phyloP scores from a whole-genome alignment of 352 stramenopile species.

The Phytophthora fragariaefolia region DNA sequence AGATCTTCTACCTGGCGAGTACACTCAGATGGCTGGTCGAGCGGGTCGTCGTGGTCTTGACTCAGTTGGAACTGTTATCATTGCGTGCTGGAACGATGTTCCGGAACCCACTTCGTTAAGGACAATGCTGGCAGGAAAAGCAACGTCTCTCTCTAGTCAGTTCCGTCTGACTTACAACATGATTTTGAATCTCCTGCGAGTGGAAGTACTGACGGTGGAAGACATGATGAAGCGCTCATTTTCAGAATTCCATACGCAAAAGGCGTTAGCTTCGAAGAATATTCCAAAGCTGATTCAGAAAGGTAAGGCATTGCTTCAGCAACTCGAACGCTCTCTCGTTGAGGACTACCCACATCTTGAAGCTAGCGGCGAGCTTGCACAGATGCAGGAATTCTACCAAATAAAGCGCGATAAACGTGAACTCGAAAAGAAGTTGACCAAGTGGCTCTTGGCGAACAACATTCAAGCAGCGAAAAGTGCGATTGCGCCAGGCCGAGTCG shows the following conservation, averaged over 20 bases:
- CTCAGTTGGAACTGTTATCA: slow-evolving; percentile 96
- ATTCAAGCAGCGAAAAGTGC: slow-evolving; percentile 64
- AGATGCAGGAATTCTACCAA: slow-evolving; percentile 74
- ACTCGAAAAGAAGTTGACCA: slow-evolving; percentile 75
- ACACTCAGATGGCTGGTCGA: slow-evolving; percentile 98
- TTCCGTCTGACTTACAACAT: slow-evolving; percentile 99
- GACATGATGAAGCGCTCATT: slow-evolving; percentile 99
- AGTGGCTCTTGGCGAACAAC: slow-evolving; percentile 75
- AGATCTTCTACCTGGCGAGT: slow-evolving; percentile 89
- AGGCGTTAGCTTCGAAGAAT: slow-evolving; percentile 78
- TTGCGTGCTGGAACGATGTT: slow-evolving; percentile 97
- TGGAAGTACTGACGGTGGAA: slow-evolving; percentile 89
- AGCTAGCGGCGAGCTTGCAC: slow-evolving; percentile 56
- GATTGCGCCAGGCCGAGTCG: slow-evolving; percentile 66
- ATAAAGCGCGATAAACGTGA: slow-evolving; percentile 75
- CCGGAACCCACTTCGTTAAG: slow-evolving; percentile 94
- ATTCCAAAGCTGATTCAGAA: slow-evolving; percentile 81
- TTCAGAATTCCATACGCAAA: slow-evolving; percentile 96
- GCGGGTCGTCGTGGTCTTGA: slow-evolving; percentile 97
- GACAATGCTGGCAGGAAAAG: slow-evolving; percentile 96
- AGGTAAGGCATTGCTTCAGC: slow-evolving; percentile 55
- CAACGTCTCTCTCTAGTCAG: slow-evolving; percentile 95
- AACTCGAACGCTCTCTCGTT: slow-evolving; percentile 52
- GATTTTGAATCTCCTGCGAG: slow-evolving; percentile 97
- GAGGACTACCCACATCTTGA: slow-evolving; percentile 76